Percentiles rank a stretch among this genome's conserved stretches.
These are phyloP conservation scores for Verruconis gallopava DNA, from an alignment of 2,329 filamentous ascomycete species.

Conservation along the genomic window DNA sequence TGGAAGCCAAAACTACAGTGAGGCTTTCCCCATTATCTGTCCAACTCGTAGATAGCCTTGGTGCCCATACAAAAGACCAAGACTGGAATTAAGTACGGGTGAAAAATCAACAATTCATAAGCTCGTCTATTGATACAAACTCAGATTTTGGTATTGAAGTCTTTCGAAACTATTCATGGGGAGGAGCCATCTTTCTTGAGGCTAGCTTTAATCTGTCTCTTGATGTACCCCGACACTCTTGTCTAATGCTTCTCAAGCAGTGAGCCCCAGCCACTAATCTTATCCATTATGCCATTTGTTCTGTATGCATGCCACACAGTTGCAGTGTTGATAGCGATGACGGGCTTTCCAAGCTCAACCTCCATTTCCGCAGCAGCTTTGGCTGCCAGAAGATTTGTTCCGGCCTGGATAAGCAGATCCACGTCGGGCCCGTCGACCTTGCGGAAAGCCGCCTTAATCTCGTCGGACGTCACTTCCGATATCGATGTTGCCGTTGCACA, in stretches of 20 bases:
- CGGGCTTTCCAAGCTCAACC: conserved; percentile 14
- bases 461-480: conserved; percentile 7
- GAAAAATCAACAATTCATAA: too few relatives aligned
- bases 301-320: conserved; percentile 11
- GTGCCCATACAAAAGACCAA: too few relatives aligned
- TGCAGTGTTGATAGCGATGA: conserved; percentile 15
- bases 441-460: conserved; percentile 11
- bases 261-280: conserved; percentile 13
- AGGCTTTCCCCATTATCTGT: too few relatives aligned
- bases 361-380: conserved; percentile 15
- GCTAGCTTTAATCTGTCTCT: too few relatives aligned
- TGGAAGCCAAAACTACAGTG: too few relatives aligned
- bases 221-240: too few relatives aligned
- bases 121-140: too few relatives aligned
- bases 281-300: conserved; percentile 14
- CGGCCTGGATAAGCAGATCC: conserved; percentile 14
- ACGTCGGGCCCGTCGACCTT: conserved; percentile 13
- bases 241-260: conserved; percentile 13
- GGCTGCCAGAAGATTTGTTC: conserved; percentile 15
- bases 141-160: too few relatives aligned
- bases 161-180: too few relatives aligned
- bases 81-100: too few relatives aligned
- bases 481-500: conserved; percentile 12
- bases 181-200: too few relatives aligned
- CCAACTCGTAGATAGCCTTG: too few relatives aligned